Percentiles rank a stretch among this genome's conserved stretches.
These are phyloP conservation scores for Diospyros lotus DNA, from an alignment of 148 eudicot species.

Conservation along the genomic window DNA sequence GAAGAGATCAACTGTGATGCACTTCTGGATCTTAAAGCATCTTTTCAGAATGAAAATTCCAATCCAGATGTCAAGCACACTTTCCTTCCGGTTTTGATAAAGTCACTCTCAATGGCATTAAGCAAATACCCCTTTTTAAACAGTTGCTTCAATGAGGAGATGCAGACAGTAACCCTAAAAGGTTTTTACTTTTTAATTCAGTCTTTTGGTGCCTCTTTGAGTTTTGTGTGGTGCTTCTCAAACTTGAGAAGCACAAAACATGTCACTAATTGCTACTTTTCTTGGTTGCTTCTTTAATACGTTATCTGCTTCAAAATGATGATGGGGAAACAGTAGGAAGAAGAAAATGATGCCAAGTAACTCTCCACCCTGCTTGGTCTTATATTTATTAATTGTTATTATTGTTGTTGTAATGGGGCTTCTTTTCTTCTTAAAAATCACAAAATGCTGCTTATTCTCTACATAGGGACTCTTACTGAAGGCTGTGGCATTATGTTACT, in stretches of 20 bases:
- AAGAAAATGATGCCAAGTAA: not conserved
- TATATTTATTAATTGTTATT: no score
- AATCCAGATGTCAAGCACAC: slow-evolving; percentile 85
- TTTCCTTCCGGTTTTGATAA: slow-evolving; percentile 81
- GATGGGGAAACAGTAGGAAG: not conserved
- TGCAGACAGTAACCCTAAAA: slow-evolving; percentile 62
- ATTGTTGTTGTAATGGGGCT: no score
- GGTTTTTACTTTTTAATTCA: slow-evolving; percentile 34
- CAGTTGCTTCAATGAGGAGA: slow-evolving; percentile 73
- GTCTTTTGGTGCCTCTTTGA: not conserved
- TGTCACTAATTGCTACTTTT: no score
- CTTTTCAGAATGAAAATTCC: slow-evolving; percentile 65
- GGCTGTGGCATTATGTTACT: no score
- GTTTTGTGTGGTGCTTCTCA: not conserved
- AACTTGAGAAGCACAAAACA: not conserved
- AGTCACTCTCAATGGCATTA: slow-evolving; percentile 82
- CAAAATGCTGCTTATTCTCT: no score
- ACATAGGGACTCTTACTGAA: no score
- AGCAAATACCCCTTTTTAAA: slow-evolving; percentile 67
- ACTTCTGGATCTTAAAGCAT: slow-evolving; percentile 63
- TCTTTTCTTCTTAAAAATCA: no score
- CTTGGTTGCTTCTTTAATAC: no score
- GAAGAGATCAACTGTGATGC: slow-evolving; percentile 84
- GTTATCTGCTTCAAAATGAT: not conserved
- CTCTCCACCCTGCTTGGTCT: no score